Conservation (phyloP, 2,329 filamentous ascomycete genomes). For the Celoporthe dispersa region DNA sequence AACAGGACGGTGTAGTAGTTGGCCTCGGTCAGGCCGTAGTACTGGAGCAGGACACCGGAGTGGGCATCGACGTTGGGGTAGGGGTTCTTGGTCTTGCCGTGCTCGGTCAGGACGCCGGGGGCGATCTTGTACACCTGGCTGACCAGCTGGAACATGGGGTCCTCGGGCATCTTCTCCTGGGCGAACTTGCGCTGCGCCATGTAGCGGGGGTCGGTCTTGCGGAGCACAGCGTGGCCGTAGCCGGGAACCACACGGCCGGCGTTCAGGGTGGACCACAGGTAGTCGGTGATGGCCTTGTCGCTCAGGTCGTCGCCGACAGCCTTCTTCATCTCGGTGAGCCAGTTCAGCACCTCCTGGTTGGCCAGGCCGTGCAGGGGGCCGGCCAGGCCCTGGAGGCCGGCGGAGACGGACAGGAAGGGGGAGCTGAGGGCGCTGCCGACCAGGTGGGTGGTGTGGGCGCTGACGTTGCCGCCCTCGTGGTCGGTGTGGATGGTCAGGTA, state of each 20-base stretch:
- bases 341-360: slow-evolving; percentile 99
- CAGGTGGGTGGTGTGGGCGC: slow-evolving; percentile 96
- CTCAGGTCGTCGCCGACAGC: slow-evolving; percentile 89
- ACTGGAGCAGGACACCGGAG: slow-evolving; percentile 98
- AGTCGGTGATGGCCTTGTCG: slow-evolving; percentile 96
- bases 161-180: slow-evolving; percentile 87
- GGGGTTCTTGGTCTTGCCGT: slow-evolving; percentile 99
- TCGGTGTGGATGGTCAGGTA: slow-evolving; percentile 99
- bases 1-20: slow-evolving; percentile 99
- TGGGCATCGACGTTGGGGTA: slow-evolving; percentile 99
- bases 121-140: slow-evolving; percentile 99
- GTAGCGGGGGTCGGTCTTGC: slow-evolving; percentile 99
- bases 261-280: slow-evolving; percentile 98
- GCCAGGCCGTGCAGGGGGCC: slow-evolving; percentile 98
- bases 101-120: slow-evolving; percentile 95
- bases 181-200: slow-evolving; percentile 97
- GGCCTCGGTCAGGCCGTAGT: slow-evolving; percentile 98
- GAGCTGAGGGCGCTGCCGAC: slow-evolving; percentile 97
- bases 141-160: slow-evolving; percentile 99
- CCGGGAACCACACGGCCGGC: slow-evolving; percentile 93
- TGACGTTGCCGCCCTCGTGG: slow-evolving; percentile 99
- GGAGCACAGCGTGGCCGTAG: slow-evolving; percentile 98
- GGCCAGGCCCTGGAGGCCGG: slow-evolving; percentile 96
- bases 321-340: slow-evolving; percentile 99
- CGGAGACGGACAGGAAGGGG: slow-evolving; percentile 93